phyloP scores from a whole-genome alignment of 106 monocot genomes.

The Iris macrosiphon region DNA sequence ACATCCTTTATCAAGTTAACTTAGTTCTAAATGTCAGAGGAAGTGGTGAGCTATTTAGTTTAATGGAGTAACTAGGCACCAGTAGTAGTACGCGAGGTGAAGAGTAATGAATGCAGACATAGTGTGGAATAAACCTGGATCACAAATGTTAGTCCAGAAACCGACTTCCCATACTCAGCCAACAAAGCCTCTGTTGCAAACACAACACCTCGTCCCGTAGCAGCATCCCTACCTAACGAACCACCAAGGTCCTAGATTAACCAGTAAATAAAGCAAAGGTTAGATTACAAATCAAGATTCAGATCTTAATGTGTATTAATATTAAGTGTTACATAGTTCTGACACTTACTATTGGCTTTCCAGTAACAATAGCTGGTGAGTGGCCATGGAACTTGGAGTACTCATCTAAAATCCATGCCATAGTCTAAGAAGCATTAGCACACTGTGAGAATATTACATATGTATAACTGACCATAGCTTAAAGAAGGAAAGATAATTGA shows the following conservation, averaged over 20 bases:
- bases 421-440: slow-evolving; percentile 38
- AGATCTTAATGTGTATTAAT: background rate
- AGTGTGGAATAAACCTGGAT: slow-evolving; percentile 80
- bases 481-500: background rate
- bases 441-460: background rate
- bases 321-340: background rate
- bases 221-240: slow-evolving; percentile 87
- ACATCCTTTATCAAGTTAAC: too few species aligned
- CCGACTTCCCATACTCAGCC: slow-evolving; percentile 70
- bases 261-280: background rate
- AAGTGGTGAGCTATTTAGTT: too few species aligned
- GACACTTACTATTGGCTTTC: slow-evolving; percentile 85
- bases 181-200: slow-evolving; percentile 73
- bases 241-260: slow-evolving; percentile 81
- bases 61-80: too few species aligned
- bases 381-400: slow-evolving; percentile 93
- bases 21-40: too few species aligned
- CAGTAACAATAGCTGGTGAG: slow-evolving; percentile 84
- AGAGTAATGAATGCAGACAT: too few species aligned
- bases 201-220: slow-evolving; percentile 80
- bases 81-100: too few species aligned
- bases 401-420: slow-evolving; percentile 98
- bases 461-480: background rate
- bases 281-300: background rate
- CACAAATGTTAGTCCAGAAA: slow-evolving; percentile 65